These are phyloP conservation scores for Quercus agrifolia DNA, from an alignment of 306 rosid genomes.

Conservation along the genomic window DNA sequence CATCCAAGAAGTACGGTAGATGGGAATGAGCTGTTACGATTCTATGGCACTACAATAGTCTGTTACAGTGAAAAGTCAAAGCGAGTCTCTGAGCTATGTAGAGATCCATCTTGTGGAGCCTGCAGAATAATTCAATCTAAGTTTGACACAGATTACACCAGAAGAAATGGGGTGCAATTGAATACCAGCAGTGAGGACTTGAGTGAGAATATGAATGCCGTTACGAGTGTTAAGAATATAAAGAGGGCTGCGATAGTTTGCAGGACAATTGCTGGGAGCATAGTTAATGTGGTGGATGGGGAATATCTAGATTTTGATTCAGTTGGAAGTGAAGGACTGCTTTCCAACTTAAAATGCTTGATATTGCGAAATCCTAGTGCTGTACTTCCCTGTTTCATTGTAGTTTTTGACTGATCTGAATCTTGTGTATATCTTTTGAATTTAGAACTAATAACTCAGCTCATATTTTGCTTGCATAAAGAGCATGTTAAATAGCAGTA, in stretches of 20 bases:
- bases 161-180: constrained; percentile 25
- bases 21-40: constrained; percentile 62
- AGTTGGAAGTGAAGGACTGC: constrained; percentile 24
- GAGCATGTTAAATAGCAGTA: neutral
- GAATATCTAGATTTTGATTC: constrained; percentile 24
- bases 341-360: constrained; percentile 36
- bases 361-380: constrained; percentile 46
- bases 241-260: constrained; percentile 63
- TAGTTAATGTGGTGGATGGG: constrained; percentile 21
- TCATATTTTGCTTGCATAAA: neutral
- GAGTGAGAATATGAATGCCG: constrained; percentile 13
- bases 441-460: neutral
- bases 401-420: constrained; percentile 44
- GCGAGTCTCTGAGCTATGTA: constrained; percentile 43
- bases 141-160: constrained; percentile 20
- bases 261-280: constrained; percentile 64
- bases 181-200: constrained; percentile 31
- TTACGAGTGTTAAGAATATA: constrained; percentile 32
- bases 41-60: constrained; percentile 52
- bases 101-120: constrained; percentile 44
- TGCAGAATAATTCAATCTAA: constrained; percentile 54
- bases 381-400: constrained; percentile 76
- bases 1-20: constrained; percentile 64
- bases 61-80: constrained; percentile 42
- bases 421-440: neutral